phyloP scores from a whole-genome alignment of 345 rosid species.

The Geranium brycei region DNA sequence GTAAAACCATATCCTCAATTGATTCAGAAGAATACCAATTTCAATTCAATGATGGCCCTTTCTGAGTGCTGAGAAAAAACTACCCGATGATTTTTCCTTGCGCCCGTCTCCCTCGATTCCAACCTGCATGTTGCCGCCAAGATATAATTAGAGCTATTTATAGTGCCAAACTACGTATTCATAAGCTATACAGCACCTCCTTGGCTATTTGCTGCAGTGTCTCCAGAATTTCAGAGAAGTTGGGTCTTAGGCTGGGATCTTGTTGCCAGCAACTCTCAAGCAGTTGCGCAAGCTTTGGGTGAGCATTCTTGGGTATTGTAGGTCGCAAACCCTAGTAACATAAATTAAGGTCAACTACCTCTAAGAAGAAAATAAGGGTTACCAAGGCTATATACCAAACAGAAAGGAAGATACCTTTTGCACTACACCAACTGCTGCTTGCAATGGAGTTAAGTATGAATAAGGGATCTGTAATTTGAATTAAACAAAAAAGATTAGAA shows the following conservation, averaged over 20 bases:
- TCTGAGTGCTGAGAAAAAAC: slow-evolving; percentile 35
- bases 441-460: slow-evolving; percentile 60
- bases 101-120: slow-evolving; percentile 27
- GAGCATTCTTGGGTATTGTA: slow-evolving; percentile 62
- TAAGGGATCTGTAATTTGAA: slow-evolving; percentile 59
- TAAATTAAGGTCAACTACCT: slow-evolving; percentile 3
- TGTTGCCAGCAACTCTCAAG: slow-evolving; percentile 90
- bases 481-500: background rate
- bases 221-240: slow-evolving; percentile 60
- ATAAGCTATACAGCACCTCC: slow-evolving; percentile 35
- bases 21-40: background rate
- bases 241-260: slow-evolving; percentile 69
- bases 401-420: slow-evolving; percentile 47
- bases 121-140: slow-evolving; percentile 32
- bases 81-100: slow-evolving; percentile 33
- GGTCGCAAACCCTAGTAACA: slow-evolving; percentile 54
- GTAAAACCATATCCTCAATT: slow-evolving; percentile 6
- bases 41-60: slow-evolving; percentile 36
- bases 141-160: slow-evolving; percentile 1
- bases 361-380: background rate
- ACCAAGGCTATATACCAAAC: background rate
- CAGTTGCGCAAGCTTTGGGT: slow-evolving; percentile 55
- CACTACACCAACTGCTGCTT: slow-evolving; percentile 90
- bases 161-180: background rate
- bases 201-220: slow-evolving; percentile 44